Evolutionary conservation across 495 filamentous ascomycete genomes (phyloP), one percentile per base, ranked within the genome.

Genomic region (Neurospora sp.): DNA sequence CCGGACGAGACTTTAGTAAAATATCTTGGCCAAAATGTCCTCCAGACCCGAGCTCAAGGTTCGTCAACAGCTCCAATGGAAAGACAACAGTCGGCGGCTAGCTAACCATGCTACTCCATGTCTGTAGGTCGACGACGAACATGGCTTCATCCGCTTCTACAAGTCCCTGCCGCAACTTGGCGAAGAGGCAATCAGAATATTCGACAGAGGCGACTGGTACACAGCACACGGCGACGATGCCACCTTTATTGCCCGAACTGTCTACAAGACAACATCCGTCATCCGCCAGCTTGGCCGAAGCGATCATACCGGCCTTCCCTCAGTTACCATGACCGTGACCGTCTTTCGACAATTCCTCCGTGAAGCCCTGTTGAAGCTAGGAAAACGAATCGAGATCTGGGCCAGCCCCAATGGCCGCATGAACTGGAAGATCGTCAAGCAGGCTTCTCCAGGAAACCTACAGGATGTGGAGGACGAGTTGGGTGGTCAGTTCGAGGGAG

Each of bases 381-480:
- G 94, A 73, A 97, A 94, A 78, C 86, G 96, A 10, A 82, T 99
- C 22, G 96, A 99, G 83, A 93, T 99, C 71, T 97, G 92, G 89
- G 90, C 88, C 37, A 92, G 88, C 44, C 83, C 85, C 3, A 90
- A 88, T 72, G 87, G 90, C 9, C 89, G 93, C 69, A 94, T 92
- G 81, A 91, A 92, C 75, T 99, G 96, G 96, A 97, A 96, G 78
- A 81, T 95, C 47, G 85, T 83, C 53, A 98, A 98, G 83, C 92
- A 94, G 77, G 94, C 95, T 38, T 97, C 94, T 39, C 96, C 96
- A 0, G 96, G 96, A 14, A 99, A 99, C 81, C 82, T 99, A 41
- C 96, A 99, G 82, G 96, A 98, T 80, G 90, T 99, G 42, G 96
- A 99, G 81, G 96, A 99, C 39, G 96, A 99, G 73, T 88, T 99